A percentile compares a stretch with the other conserved stretches of the same genome.
These are phyloP conservation scores for Boletus eberwhitei DNA, from an alignment of 768 basidiomycete genomes.

Conservation along the genomic window DNA sequence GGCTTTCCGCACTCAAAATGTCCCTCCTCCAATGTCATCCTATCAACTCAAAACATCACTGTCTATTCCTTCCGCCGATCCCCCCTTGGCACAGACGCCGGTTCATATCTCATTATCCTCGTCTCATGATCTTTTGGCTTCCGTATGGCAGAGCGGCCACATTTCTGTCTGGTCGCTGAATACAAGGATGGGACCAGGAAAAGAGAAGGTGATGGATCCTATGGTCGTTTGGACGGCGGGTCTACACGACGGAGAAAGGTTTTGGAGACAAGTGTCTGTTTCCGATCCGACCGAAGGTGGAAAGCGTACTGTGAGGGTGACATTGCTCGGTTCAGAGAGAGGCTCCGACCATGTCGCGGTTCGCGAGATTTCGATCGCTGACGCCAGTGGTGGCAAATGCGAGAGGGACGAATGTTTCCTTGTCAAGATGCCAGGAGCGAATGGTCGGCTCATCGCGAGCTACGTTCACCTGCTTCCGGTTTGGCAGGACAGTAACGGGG, in stretches of 20 bases:
- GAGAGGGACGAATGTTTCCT: slow-evolving; percentile 5
- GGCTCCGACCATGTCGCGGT: slow-evolving; percentile 34
- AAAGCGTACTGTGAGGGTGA: slow-evolving; percentile 20
- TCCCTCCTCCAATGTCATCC: slow-evolving; percentile 98
- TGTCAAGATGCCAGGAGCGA: slow-evolving; percentile 33
- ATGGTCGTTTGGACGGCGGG: slow-evolving; percentile 33
- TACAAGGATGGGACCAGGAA: slow-evolving; percentile 57
- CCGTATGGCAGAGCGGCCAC: slow-evolving; percentile 68
- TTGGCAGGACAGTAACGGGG: slow-evolving; percentile 49
- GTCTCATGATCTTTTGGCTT: slow-evolving; percentile 52
- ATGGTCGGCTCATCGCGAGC: slow-evolving; percentile 46
- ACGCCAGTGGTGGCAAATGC: not conserved
- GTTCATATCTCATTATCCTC: slow-evolving; percentile 64
- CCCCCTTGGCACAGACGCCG: slow-evolving; percentile 38
- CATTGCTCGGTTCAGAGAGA: slow-evolving; percentile 39
- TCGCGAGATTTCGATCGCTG: slow-evolving; percentile 17
- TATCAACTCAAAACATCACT: slow-evolving; percentile 37
- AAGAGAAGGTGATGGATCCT: slow-evolving; percentile 60
- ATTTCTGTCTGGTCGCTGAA: slow-evolving; percentile 69
- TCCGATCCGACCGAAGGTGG: slow-evolving; percentile 6
- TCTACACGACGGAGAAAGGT: slow-evolving; percentile 8
- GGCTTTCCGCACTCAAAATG: slow-evolving; percentile 89
- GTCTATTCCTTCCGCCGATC: not conserved
- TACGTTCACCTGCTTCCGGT: slow-evolving; percentile 18
- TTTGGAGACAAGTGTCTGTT: slow-evolving; percentile 32